Evolutionary conservation across 2,329 filamentous ascomycete species (phyloP), one percentile per base, ranked within the genome.

Genomic region (Arthrobotrys sphaeroides): DNA sequence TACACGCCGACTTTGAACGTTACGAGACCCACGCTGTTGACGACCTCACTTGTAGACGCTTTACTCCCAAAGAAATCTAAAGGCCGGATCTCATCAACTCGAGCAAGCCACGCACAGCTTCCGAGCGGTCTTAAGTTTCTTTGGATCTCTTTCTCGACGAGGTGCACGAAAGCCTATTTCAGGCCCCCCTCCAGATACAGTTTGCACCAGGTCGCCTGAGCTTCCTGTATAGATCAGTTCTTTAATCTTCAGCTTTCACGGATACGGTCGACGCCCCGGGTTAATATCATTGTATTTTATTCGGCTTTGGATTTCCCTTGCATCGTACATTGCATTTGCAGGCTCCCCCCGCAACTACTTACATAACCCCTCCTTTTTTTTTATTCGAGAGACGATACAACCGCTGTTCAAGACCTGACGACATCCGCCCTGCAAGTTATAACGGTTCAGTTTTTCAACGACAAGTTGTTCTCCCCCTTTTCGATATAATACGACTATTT

Each of bases 21-120:
- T 74, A 74, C 70, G 70, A 74, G 70, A 74, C 70, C 69, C 70
- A 74, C 70, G 70, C 70, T 68, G 70, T 74, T 74, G 70, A 74
- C 70, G 70, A 74, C 70, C 70, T 73, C 51, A 73, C 69, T 68
- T 67, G 61, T 74, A 74, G 70, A 74, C 70, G 70, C 66, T 74
- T 62, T 74, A 62, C 45, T 62, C 62, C 24, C 64, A 74, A 74
- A 62, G 68, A 64, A 67, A 68, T 62, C 64, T 68, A 67, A 65
- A 64, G 55, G 61, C 70, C 42, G 70, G 70, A 67, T 74, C 70
- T 74, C 69, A 67, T 38, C 26, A 57, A 33, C 18, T 22, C 49
- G 57, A 53, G 24, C 28, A 64, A 26, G 26, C 28, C 42, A 26
- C 28, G 43, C 61, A 36, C 49, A 65, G 24, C 42, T 53, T 66